Evolutionary conservation across 805 yeast species (phyloP).

Genomic region (Saturnispora kantuleensis): DNA sequence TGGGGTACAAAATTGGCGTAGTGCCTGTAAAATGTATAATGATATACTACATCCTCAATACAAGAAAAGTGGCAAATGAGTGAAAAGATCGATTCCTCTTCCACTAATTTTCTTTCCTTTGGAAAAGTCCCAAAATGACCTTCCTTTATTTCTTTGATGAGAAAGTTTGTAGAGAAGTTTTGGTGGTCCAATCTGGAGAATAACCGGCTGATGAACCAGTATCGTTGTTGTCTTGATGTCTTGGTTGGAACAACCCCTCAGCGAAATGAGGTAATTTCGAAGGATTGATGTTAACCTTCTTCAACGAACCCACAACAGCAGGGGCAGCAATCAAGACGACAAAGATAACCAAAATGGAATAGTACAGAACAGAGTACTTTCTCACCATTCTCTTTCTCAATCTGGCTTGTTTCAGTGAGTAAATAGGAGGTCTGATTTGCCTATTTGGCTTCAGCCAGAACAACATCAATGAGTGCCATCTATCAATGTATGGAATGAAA

Average conservation of each 20-base stretch:
- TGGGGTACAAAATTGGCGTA: too few relatives aligned
- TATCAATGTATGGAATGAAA: constrained; percentile 79
- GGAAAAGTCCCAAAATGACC: not conserved
- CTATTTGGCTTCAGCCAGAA: constrained; percentile 98
- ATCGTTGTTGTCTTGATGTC: constrained; percentile 70
- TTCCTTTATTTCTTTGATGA: constrained; percentile 33
- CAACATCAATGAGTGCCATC: constrained; percentile 96
- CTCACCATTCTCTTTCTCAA: constrained; percentile 96
- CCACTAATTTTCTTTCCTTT: too few relatives aligned
- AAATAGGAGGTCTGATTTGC: constrained; percentile 96
- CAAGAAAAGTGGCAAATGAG: too few relatives aligned
- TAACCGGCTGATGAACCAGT: constrained; percentile 45
- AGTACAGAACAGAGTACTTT: constrained; percentile 80
- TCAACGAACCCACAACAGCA: constrained; percentile 59
- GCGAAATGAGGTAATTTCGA: constrained; percentile 27
- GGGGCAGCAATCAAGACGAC: constrained; percentile 81
- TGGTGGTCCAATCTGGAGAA: constrained; percentile 39
- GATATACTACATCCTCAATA: too few relatives aligned
- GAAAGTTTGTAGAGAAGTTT: constrained; percentile 34
- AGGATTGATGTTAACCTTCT: constrained; percentile 31
- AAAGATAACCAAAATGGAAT: constrained; percentile 57
- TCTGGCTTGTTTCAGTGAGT: constrained; percentile 91
- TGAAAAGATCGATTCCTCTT: too few relatives aligned
- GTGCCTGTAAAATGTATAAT: too few relatives aligned
- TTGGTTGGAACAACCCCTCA: constrained; percentile 83